phyloP scores from a whole-genome alignment of 2,329 filamentous ascomycete genomes.

The Ceratocystis eucalypticola region DNA sequence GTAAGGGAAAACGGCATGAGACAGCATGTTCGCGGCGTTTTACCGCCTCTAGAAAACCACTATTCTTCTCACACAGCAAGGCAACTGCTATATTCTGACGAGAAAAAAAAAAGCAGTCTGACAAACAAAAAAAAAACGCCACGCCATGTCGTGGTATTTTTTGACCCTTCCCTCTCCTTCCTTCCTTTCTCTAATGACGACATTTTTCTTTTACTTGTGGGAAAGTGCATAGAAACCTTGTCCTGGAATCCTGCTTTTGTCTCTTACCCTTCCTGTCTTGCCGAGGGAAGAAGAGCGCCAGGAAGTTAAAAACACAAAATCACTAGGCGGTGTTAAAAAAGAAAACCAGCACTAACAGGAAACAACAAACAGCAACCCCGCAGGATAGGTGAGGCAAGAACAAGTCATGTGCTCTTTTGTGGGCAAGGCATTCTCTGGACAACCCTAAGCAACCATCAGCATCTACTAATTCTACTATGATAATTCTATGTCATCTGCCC shows the following conservation, averaged over 20 bases:
- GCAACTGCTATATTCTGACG: neutral
- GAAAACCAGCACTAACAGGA: neutral
- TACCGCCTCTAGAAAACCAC: neutral
- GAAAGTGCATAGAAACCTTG: slow-evolving; percentile 1
- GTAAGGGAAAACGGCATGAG: neutral
- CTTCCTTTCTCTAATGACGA: slow-evolving; percentile 2
- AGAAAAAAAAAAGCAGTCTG: neutral
- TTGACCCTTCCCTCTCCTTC: neutral
- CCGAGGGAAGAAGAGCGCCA: neutral
- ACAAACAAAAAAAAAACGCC: neutral
- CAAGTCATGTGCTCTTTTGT: too few relatives aligned
- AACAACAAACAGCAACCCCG: neutral
- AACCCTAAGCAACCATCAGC: neutral
- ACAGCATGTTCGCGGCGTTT: neutral
- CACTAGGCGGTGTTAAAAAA: neutral
- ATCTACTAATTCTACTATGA: neutral
- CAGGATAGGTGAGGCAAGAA: too few relatives aligned
- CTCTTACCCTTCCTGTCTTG: neutral
- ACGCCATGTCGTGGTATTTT: neutral
- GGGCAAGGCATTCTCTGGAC: neutral
- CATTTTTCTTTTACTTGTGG: neutral
- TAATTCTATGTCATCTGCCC: neutral
- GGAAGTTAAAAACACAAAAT: neutral
- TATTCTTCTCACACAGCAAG: neutral
- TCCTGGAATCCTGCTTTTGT: neutral